These are phyloP conservation scores for Teunomyces kruisii DNA, from an alignment of 805 yeast genomes.

Conservation along the genomic window DNA sequence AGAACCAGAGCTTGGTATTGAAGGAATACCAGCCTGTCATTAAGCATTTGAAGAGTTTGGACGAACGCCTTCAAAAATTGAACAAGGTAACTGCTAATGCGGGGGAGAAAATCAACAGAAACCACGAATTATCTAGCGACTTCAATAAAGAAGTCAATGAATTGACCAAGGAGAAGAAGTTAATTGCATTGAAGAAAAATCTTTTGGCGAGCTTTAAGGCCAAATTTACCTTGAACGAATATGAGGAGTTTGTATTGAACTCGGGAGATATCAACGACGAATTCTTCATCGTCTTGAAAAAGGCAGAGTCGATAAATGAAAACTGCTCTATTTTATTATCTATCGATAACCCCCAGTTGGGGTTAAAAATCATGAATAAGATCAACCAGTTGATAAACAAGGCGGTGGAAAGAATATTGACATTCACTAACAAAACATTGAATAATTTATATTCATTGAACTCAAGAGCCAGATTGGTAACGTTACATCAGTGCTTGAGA, in stretches of 20 bases:
- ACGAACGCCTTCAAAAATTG: slow-evolving; percentile 16
- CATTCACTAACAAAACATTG: slow-evolving; percentile 34
- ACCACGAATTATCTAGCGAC: slow-evolving; percentile 19
- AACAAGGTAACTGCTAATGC: slow-evolving; percentile 28
- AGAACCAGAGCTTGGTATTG: slow-evolving; percentile 43
- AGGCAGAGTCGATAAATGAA: slow-evolving; percentile 62
- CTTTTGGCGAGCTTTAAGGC: slow-evolving; percentile 54
- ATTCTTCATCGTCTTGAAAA: slow-evolving; percentile 59
- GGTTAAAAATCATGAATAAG: slow-evolving; percentile 61
- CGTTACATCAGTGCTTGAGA: slow-evolving; percentile 31
- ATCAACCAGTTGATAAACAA: slow-evolving; percentile 50
- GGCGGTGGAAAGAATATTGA: slow-evolving; percentile 28
- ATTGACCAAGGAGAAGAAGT: slow-evolving; percentile 29
- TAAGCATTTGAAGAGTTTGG: slow-evolving; percentile 22
- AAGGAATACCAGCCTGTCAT: slow-evolving; percentile 35
- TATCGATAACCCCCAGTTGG: slow-evolving; percentile 64
- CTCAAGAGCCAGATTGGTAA: slow-evolving; percentile 21
- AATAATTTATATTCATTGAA: slow-evolving; percentile 29
- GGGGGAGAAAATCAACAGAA: slow-evolving; percentile 38
- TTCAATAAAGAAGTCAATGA: slow-evolving; percentile 25
- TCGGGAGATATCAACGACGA: slow-evolving; percentile 48
- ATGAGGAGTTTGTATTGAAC: slow-evolving; percentile 62
- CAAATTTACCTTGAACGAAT: slow-evolving; percentile 66
- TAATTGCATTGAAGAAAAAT: slow-evolving; percentile 48
- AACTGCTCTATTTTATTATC: slow-evolving; percentile 72